A percentile compares a stretch with the other conserved stretches of the same genome.
These are phyloP conservation scores for bread wheat (Triticum aestivum) DNA, from an alignment of 176 grass and related monocot species.

Conservation along the genomic window DNA sequence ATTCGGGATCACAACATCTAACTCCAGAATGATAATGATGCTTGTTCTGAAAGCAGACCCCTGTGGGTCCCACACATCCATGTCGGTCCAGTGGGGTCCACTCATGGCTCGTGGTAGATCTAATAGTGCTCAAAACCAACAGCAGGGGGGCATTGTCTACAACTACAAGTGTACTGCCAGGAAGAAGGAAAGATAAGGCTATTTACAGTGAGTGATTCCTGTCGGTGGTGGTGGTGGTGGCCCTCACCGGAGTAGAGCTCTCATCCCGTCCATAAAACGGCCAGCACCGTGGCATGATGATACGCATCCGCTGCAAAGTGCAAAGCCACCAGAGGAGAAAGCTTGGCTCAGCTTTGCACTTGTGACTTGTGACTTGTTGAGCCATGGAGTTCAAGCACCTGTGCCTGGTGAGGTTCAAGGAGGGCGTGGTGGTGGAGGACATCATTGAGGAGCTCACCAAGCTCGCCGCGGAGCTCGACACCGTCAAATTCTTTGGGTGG, in stretches of 20 bases:
- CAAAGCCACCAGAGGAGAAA: neutral
- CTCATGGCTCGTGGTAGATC: slow-evolving; percentile 25
- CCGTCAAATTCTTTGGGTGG: slow-evolving; percentile 72
- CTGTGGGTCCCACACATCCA: neutral
- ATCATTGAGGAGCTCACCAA: slow-evolving; percentile 42
- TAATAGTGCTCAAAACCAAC: slow-evolving; percentile 3
- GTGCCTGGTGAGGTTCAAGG: slow-evolving; percentile 61
- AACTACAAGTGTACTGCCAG: neutral
- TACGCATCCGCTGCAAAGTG: neutral
- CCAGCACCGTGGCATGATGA: slow-evolving; percentile 21
- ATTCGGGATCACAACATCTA: neutral
- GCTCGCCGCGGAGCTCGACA: slow-evolving; percentile 47
- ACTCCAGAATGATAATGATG: neutral
- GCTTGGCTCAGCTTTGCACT: neutral
- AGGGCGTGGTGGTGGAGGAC: slow-evolving; percentile 46
- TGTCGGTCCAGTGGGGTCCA: neutral
- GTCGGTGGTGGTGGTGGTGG: slow-evolving; percentile 36
- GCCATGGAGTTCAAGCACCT: slow-evolving; percentile 66
- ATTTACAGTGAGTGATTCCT: neutral
- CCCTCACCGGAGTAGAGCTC: slow-evolving; percentile 25
- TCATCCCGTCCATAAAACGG: slow-evolving; percentile 30
- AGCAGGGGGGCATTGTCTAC: slow-evolving; percentile 2
- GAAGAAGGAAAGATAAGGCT: neutral
- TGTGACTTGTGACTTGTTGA: neutral
- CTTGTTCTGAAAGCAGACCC: neutral